Evolutionary conservation across 352 stramenopile species (phyloP).

Genomic region (Discostella stelligera): DNA sequence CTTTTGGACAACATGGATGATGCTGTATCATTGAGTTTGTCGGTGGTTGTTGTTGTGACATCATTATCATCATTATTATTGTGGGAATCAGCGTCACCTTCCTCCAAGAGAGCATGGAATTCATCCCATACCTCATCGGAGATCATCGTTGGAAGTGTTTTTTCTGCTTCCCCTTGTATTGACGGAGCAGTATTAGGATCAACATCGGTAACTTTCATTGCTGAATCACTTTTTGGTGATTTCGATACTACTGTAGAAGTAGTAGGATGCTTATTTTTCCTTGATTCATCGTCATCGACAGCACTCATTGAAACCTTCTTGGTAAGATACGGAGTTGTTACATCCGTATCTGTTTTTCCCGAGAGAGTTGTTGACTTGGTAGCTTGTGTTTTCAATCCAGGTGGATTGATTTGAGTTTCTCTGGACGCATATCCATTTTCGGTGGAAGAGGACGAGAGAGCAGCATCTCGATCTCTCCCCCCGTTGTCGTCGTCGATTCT

Average conservation of each 20-base stretch:
- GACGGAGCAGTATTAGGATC: not conserved
- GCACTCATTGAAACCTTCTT: not conserved
- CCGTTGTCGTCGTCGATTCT: not conserved
- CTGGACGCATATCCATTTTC: not conserved
- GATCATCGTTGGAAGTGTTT: not conserved
- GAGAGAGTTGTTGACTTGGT: not conserved
- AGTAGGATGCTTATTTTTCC: not conserved
- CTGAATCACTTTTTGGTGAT: not conserved
- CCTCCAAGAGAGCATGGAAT: slow-evolving; percentile 36
- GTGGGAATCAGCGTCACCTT: too few relatives aligned
- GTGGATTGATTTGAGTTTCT: not conserved
- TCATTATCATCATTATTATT: too few relatives aligned
- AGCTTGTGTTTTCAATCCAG: not conserved
- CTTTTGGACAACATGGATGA: not conserved
- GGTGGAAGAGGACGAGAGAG: not conserved
- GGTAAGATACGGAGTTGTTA: not conserved
- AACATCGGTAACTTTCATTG: not conserved
- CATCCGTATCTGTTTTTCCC: not conserved
- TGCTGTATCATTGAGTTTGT: not conserved
- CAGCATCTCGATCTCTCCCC: not conserved
- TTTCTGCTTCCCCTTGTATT: not conserved
- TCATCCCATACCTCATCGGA: slow-evolving; percentile 43
- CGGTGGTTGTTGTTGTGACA: too few relatives aligned
- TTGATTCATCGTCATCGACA: not conserved
- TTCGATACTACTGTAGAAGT: too few relatives aligned